Base-by-base conservation (phyloP, 2,329 filamentous ascomycete species). In the Colletotrichum tropicale region DNA sequence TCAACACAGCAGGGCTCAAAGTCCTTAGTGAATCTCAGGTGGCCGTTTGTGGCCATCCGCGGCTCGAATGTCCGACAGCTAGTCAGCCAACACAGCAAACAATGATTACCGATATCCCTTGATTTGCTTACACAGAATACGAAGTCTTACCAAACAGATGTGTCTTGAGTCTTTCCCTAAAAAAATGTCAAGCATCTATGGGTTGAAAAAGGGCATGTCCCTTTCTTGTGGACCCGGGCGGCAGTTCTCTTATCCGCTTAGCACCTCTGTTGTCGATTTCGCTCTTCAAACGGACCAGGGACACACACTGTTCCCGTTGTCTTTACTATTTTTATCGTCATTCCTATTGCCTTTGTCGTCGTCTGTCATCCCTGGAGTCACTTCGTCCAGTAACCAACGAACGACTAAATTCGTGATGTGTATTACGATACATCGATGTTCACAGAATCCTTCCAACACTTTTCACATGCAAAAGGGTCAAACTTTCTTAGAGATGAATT, bases 301-400 rank as follows among this genome's bases (percentile, higher is more conserved):
- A 13, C 0, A 12, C 10, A 21, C 18, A 48, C 43, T 48, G 43
- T 1, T 48, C 6, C 10, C 10, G 3, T 13, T 48, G 18, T 48
- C n/a, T 13, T 48, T 48, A 0, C 10, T 3, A 1, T n/a, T 48
- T 0, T 0, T 48, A 7, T 48, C 0, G 38, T 6, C 6, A 13
- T 21, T 8, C n/a, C 0, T 0, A 13, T 52, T 24, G n/a, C 12
- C 3, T 52, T 1, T 52, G 43, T 52, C 0, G n/a, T 21, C 43
- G 43, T 52, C 10, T 52, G 10, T 52, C 43, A 21, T 21, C 6
- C 43, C 6, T 13, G n/a, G 1, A 5, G n/a, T 15, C 6, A 13
- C 0, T 8, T 21, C n/a, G 10, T n/a, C 10, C 8, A 52, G 12
- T 8, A 3, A 4, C 0, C n/a, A 21, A 52, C n/a, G n/a, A 21